Conservation (phyloP, 768 basidiomycete species). For the Favolaschia claudopus region DNA sequence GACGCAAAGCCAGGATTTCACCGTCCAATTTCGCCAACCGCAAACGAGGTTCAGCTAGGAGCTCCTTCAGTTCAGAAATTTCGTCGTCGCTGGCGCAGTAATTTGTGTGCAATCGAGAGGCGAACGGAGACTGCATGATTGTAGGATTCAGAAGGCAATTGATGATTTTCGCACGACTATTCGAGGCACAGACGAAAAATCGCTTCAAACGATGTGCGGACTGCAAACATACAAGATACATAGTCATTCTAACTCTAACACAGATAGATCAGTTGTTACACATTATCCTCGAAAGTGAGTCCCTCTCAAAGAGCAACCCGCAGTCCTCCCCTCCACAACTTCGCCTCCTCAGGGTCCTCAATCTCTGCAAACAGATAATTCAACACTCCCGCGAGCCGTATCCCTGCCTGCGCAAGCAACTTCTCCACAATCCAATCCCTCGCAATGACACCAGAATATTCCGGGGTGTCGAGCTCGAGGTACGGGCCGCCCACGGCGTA, state of each 20-base stretch:
- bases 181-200: too few species aligned
- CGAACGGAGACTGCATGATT: background rate
- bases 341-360: constrained; percentile 26
- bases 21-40: background rate
- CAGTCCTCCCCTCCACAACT: constrained; percentile 9
- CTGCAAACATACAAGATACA: too few species aligned
- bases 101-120: background rate
- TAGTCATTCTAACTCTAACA: too few species aligned
- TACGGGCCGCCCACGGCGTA: constrained; percentile 36
- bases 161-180: too few species aligned
- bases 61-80: background rate
- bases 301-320: constrained; percentile 1
- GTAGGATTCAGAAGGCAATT: too few species aligned
- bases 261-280: too few species aligned
- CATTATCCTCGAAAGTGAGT: background rate
- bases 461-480: constrained; percentile 82
- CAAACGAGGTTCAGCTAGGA: background rate
- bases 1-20: too few species aligned
- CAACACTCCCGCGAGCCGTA: constrained; percentile 83
- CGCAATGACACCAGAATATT: constrained; percentile 76
- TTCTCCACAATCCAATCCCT: constrained; percentile 79
- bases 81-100: constrained; percentile 2
- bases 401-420: constrained; percentile 81
- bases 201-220: too few species aligned
- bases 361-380: constrained; percentile 73